Percentiles rank a stretch among this genome's conserved stretches.
Conservation (phyloP, 768 basidiomycete genomes). For the Tricholoma saponaceum region DNA sequence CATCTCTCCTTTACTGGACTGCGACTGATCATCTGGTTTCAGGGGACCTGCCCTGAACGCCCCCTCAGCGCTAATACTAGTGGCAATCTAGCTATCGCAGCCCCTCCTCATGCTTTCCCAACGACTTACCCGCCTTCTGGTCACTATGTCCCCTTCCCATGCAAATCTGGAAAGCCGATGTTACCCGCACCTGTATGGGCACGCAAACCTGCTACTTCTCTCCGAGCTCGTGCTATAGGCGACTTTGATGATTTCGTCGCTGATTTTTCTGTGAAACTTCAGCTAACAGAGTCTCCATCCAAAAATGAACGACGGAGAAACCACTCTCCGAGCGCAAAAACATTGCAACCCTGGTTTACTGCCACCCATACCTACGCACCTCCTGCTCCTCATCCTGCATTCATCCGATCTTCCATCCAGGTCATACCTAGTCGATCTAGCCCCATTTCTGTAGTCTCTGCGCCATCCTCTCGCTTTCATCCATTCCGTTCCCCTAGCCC, state of each 20-base stretch:
- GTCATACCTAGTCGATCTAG: neutral
- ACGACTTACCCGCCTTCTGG: slow-evolving; percentile 6
- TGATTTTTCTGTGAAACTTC: slow-evolving; percentile 20
- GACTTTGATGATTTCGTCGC: slow-evolving; percentile 23
- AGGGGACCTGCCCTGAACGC: neutral
- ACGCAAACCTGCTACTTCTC: slow-evolving; percentile 19
- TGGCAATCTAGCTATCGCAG: slow-evolving; percentile 3
- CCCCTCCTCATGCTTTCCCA: slow-evolving; percentile 25
- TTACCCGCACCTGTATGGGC: slow-evolving; percentile 29
- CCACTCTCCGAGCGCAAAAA: neutral
- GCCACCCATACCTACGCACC: slow-evolving; percentile 18
- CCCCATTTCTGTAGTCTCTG: neutral
- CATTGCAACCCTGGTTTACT: slow-evolving; percentile 17
- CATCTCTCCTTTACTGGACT: neutral
- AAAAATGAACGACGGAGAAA: neutral
- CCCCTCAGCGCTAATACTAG: neutral
- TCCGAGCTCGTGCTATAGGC: neutral
- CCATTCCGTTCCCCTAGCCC: slow-evolving; percentile 6
- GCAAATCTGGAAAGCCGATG: slow-evolving; percentile 6
- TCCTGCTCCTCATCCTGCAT: slow-evolving; percentile 24
- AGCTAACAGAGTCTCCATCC: slow-evolving; percentile 9
- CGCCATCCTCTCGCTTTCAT: slow-evolving; percentile 2
- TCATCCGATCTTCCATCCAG: slow-evolving; percentile 10
- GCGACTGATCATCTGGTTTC: neutral
- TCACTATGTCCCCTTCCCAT: slow-evolving; percentile 8